Evolutionary conservation across 129 eudicot species (phyloP).

Genomic region (Erigeron canadensis): DNA sequence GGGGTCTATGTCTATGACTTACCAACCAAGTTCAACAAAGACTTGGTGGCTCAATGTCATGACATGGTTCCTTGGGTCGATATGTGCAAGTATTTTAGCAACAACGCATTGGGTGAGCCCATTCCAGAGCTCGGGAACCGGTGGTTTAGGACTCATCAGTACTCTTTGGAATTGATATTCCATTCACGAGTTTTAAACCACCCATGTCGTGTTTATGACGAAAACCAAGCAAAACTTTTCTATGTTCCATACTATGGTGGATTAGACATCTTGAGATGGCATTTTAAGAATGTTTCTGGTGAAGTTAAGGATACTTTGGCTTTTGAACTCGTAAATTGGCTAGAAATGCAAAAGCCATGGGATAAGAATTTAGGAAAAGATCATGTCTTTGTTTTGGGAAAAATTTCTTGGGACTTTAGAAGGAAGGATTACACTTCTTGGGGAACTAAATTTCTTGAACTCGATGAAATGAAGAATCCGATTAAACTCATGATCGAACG

Average conservation of each 20-base stretch:
- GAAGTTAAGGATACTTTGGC: constrained; percentile 63
- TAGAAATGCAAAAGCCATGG: constrained; percentile 60
- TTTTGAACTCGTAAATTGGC: constrained; percentile 64
- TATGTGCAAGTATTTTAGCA: constrained; percentile 59
- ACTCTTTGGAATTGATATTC: constrained; percentile 70
- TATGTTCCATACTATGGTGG: constrained; percentile 90
- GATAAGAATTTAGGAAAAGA: constrained; percentile 58
- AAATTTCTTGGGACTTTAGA: constrained; percentile 84
- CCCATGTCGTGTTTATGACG: constrained; percentile 68
- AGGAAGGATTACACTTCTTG: constrained; percentile 45
- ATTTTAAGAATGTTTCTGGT: constrained; percentile 63
- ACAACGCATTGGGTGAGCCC: constrained; percentile 70
- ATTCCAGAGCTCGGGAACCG: constrained; percentile 59
- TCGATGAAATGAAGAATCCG: constrained; percentile 70
- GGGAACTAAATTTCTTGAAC: constrained; percentile 71
- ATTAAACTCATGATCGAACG: constrained; percentile 77
- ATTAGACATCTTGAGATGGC: constrained; percentile 78
- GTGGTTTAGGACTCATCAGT: constrained; percentile 85
- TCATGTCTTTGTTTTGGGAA: constrained; percentile 79
- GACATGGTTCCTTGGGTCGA: constrained; percentile 64
- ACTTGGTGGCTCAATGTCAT: constrained; percentile 55
- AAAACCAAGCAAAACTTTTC: constrained; percentile 63
- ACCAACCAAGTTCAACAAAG: constrained; percentile 83
- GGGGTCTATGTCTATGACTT: constrained; percentile 72
- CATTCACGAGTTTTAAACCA: constrained; percentile 72